Percentiles rank a stretch among this genome's conserved stretches.
These are phyloP conservation scores for Physcomitrium patens DNA, from an alignment of 225 moss, liverwort and hornwort species.

Conservation along the genomic window DNA sequence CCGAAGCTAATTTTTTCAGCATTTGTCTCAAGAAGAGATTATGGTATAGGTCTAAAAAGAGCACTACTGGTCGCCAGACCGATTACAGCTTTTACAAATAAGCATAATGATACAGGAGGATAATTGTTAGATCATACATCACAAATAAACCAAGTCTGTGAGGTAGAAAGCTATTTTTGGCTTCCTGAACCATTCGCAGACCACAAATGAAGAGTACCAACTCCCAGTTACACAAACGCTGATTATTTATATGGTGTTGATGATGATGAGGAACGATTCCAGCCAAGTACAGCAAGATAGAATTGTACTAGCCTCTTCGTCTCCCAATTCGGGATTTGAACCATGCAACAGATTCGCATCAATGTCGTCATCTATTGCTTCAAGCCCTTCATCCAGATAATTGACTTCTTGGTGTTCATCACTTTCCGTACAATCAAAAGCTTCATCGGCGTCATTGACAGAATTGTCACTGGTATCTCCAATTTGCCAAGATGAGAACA, in stretches of 20 bases:
- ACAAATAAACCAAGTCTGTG: conserved; percentile 16
- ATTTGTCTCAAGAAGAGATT: background rate
- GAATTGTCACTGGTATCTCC: conserved; percentile 58
- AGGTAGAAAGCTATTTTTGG: conserved; percentile 8
- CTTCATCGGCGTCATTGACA: conserved; percentile 56
- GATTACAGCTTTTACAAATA: background rate
- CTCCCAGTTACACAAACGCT: no score
- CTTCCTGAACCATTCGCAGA: background rate
- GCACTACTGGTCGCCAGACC: background rate
- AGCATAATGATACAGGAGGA: conserved; percentile 3
- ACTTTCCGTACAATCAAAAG: conserved; percentile 50
- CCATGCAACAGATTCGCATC: conserved; percentile 54
- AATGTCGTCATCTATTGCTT: conserved; percentile 48
- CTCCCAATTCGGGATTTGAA: conserved; percentile 46
- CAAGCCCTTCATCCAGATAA: conserved; percentile 48
- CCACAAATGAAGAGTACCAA: background rate
- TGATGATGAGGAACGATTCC: background rate
- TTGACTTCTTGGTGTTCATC: conserved; percentile 52
- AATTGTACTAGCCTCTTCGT: conserved; percentile 56
- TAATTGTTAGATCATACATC: background rate
- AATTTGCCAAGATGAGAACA: conserved; percentile 58
- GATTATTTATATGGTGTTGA: background rate
- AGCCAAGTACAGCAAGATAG: conserved; percentile 15
- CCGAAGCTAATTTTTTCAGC: background rate
- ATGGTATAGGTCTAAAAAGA: background rate